Evolutionary conservation across 2,329 filamentous ascomycete genomes (phyloP).

Genomic region (Fusarium odoratissimum): DNA sequence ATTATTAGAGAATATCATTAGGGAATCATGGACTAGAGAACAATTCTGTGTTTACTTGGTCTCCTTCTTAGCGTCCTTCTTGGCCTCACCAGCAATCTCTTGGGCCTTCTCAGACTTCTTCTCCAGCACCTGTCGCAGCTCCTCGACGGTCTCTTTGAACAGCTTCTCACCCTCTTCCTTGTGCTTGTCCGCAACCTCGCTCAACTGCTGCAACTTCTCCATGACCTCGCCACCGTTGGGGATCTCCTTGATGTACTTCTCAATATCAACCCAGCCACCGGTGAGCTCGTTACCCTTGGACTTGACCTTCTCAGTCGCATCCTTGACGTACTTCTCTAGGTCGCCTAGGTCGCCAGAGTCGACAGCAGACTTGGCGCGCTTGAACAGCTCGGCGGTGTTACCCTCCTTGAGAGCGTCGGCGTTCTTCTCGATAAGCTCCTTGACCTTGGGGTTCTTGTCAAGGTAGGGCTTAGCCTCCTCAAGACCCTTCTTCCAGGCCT

Average conservation of each 20-base stretch:
- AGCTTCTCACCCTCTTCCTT: constrained; percentile 76
- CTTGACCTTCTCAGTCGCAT: constrained; percentile 55
- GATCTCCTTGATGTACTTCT: constrained; percentile 74
- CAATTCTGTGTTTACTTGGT: constrained; percentile 48
- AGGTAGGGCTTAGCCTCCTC: constrained; percentile 78
- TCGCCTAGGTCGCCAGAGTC: constrained; percentile 69
- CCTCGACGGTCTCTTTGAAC: constrained; percentile 74
- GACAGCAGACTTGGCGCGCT: constrained; percentile 70
- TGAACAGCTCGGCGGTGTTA: constrained; percentile 72
- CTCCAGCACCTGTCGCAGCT: constrained; percentile 73
- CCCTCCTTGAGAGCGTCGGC: constrained; percentile 74
- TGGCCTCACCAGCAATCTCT: constrained; percentile 67
- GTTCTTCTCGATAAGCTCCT: constrained; percentile 79
- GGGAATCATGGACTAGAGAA: constrained; percentile 15
- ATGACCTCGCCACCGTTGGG: constrained; percentile 73
- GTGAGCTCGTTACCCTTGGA: constrained; percentile 55
- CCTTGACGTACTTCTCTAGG: constrained; percentile 51
- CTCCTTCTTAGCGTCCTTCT: constrained; percentile 62
- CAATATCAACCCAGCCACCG: constrained; percentile 61
- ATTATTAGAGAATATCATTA: constrained; percentile 26
- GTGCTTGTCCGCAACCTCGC: constrained; percentile 74
- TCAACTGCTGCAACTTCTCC: constrained; percentile 72
- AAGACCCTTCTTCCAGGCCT: constrained; percentile 77
- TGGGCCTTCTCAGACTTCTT: constrained; percentile 67
- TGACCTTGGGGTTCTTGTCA: constrained; percentile 81